Evolutionary conservation across 768 basidiomycete genomes (phyloP).

Genomic region (Rhodosporidiobolus sp.): DNA sequence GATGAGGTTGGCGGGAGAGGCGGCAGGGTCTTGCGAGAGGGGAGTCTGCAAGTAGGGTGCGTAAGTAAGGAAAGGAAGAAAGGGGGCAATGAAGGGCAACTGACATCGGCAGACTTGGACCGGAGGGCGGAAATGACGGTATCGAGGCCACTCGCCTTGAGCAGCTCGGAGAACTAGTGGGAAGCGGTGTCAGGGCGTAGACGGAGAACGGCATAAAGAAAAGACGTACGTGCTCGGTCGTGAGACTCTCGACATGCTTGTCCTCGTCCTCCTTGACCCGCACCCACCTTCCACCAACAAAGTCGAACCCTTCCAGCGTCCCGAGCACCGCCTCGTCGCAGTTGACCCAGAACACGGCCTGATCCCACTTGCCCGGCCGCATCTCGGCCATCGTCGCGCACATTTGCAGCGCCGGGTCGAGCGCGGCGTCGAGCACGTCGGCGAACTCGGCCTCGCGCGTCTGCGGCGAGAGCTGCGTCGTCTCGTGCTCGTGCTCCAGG

Average conservation of each 20-base stretch:
- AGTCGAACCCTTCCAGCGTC: constrained; percentile 55
- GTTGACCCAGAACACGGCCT: constrained; percentile 76
- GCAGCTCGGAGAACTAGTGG: background rate
- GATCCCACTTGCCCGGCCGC: constrained; percentile 66
- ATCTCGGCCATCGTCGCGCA: constrained; percentile 64
- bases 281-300: constrained; percentile 62
- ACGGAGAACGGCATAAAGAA: background rate
- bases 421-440: constrained; percentile 74
- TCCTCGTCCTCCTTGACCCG: constrained; percentile 64
- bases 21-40: constrained; percentile 68
- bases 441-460: constrained; percentile 57
- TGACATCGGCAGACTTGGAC: constrained; percentile 48
- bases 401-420: constrained; percentile 79
- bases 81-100: constrained; percentile 25
- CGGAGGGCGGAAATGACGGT: constrained; percentile 50
- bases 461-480: constrained; percentile 38
- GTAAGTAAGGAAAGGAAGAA: background rate
- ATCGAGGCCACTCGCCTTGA: constrained; percentile 50
- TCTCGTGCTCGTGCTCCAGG: constrained; percentile 65
- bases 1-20: constrained; percentile 64
- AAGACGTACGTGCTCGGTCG: constrained; percentile 72
- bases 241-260: constrained; percentile 61
- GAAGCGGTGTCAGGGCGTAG: background rate
- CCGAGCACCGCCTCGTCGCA: constrained; percentile 73
- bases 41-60: constrained; percentile 56